Evolutionary conservation across 495 filamentous ascomycete species (phyloP).

Genomic region (Penicillium manginii): DNA sequence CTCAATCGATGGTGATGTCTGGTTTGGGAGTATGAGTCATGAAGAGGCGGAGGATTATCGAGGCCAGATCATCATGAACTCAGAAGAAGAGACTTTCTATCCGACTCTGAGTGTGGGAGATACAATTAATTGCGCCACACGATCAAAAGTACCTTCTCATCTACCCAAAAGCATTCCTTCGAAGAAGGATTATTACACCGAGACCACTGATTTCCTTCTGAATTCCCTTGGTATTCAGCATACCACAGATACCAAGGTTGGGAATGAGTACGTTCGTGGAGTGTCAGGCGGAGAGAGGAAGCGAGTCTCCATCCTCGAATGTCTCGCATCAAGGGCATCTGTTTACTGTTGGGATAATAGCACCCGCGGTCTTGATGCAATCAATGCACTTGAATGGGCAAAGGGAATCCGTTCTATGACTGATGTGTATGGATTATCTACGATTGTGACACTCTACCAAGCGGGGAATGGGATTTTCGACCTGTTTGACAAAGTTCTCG

Average conservation of each 20-base stretch:
- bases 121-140: conserved; percentile 70
- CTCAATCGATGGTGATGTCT: conserved; percentile 56
- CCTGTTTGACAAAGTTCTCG: conserved; percentile 67
- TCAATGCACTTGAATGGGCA: conserved; percentile 59
- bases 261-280: conserved; percentile 76
- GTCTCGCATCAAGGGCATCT: conserved; percentile 60
- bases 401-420: conserved; percentile 53
- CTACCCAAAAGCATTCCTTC: conserved; percentile 42
- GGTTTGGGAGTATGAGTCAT: conserved; percentile 60
- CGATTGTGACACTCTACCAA: conserved; percentile 61
- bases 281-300: conserved; percentile 84
- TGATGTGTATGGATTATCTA: conserved; percentile 47
- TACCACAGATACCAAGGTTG: conserved; percentile 77
- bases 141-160: conserved; percentile 41
- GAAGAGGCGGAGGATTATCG: conserved; percentile 62
- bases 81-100: conserved; percentile 74
- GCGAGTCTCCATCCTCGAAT: conserved; percentile 70
- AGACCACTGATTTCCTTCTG: conserved; percentile 68
- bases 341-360: conserved; percentile 67
- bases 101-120: conserved; percentile 70
- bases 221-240: conserved; percentile 78
- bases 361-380: conserved; percentile 64
- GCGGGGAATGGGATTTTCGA: conserved; percentile 67
- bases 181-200: conserved; percentile 50
- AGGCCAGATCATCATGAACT: conserved; percentile 71